Percentiles rank a stretch among this genome's conserved stretches.
These are phyloP conservation scores for Arthroderma uncinatum DNA, from an alignment of 2,329 filamentous ascomycete genomes.

Conservation along the genomic window DNA sequence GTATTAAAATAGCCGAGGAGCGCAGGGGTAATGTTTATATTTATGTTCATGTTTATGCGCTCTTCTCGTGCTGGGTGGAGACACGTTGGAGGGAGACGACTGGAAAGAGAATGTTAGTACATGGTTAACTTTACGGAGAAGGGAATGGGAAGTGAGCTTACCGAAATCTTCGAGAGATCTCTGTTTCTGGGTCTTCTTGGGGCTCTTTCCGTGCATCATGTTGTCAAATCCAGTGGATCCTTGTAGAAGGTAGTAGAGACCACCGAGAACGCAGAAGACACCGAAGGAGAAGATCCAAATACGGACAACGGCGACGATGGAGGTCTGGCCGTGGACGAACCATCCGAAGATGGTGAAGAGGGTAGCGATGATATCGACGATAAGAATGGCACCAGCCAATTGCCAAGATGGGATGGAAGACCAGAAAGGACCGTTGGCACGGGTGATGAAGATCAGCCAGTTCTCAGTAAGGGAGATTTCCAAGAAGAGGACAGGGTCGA, in stretches of 20 bases:
- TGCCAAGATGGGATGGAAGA: slow-evolving; percentile 82
- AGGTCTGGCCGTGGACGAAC: slow-evolving; percentile 60
- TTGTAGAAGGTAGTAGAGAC: slow-evolving; percentile 69
- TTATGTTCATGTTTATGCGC: slow-evolving; percentile 43
- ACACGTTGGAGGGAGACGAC: slow-evolving; percentile 83
- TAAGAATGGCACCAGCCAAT: slow-evolving; percentile 61
- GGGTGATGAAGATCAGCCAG: slow-evolving; percentile 94
- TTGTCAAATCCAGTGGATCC: slow-evolving; percentile 76
- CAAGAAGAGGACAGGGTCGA: slow-evolving; percentile 76
- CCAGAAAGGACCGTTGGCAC: slow-evolving; percentile 88
- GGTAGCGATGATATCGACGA: slow-evolving; percentile 75
- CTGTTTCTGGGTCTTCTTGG: slow-evolving; percentile 75
- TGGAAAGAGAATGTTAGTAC: slow-evolving; percentile 26
- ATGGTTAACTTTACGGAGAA: slow-evolving; percentile 7
- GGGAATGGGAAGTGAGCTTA: slow-evolving; percentile 37
- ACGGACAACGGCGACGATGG: slow-evolving; percentile 73
- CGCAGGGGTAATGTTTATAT: slow-evolving; percentile 8
- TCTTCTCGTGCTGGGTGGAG: slow-evolving; percentile 86
- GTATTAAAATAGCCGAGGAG: neutral
- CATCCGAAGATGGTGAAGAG: slow-evolving; percentile 78
- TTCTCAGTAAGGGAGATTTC: slow-evolving; percentile 86
- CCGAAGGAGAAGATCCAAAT: slow-evolving; percentile 88
- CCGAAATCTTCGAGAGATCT: slow-evolving; percentile 79
- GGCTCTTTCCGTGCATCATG: slow-evolving; percentile 81
- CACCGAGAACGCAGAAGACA: slow-evolving; percentile 73